Base-by-base conservation (phyloP, 805 yeast genomes). In the Naumovozyma dairenensis region DNA sequence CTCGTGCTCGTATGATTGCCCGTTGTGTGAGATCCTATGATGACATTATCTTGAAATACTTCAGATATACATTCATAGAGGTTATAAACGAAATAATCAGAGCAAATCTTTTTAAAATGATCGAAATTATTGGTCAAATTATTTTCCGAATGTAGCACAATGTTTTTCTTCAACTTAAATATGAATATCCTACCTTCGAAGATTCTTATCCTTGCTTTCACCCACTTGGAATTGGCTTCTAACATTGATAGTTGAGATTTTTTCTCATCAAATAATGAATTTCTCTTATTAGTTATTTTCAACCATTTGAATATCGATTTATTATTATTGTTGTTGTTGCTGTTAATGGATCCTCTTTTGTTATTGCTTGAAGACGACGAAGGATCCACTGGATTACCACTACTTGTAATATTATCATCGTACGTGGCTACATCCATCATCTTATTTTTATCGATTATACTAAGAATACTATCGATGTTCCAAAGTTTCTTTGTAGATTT, bases 101-200 rank as follows among this genome's bases (percentile, higher is more conserved):
- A 35, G 27, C 46, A 38, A 3, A 33, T 16, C 10, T 17, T 21
- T 28, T 37, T 37, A 13, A 33, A 33, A 14, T 26, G 21, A 10
- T 30, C 40, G 9, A 37, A 18, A 5, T 28, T 25, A 9, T 37
- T 16, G 6, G 17, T 22, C 12, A 28, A 22, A 4, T 13, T 5
- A 5, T 31, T 3, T n/a, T 28, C 17, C 8, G 17, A n/a, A 7
- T 17, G 22, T 5, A 14, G 4, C 12, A 12, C 5, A 14, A 24
- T 12, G 5, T 14, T 12, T 12, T 24, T 24, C 13, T 24, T 24
- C 26, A 24, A 12, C n/a, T 28, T 39, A 34, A 48, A 50, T 4
- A 55, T 37, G 32, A 40, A 51, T 22, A 55, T 35, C 14, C 60
- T 40, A 9, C 59, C 60, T 32, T 55, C 57, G 9, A 25, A 21